These are phyloP conservation scores for Botrytis galanthina DNA, from an alignment of 2,329 filamentous ascomycete species.

Conservation along the genomic window DNA sequence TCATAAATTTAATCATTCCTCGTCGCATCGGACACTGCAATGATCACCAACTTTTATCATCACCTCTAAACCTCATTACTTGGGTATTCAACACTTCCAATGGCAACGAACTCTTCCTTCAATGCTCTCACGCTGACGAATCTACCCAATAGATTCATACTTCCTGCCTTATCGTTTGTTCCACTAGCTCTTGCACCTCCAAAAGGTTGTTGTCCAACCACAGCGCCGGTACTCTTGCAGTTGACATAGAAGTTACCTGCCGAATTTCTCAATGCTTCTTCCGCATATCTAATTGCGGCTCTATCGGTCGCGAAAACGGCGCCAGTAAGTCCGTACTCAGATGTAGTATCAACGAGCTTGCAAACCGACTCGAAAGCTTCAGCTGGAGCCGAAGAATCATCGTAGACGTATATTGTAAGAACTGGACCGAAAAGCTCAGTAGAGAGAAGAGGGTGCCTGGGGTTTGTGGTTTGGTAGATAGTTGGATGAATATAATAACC, in stretches of 20 bases:
- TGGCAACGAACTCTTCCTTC: slow-evolving; percentile 72
- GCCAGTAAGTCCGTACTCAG: slow-evolving; percentile 75
- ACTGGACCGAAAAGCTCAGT: slow-evolving; percentile 82
- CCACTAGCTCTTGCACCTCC: slow-evolving; percentile 66
- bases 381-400: slow-evolving; percentile 55
- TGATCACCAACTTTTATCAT: background rate
- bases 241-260: slow-evolving; percentile 86
- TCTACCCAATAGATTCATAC: slow-evolving; percentile 58
- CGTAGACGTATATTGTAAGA: slow-evolving; percentile 72
- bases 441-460: slow-evolving; percentile 69
- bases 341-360: slow-evolving; percentile 65
- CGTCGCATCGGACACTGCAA: background rate
- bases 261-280: slow-evolving; percentile 67
- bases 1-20: background rate
- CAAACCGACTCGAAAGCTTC: slow-evolving; percentile 58
- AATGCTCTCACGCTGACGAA: slow-evolving; percentile 67
- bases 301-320: slow-evolving; percentile 72
- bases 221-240: slow-evolving; percentile 73
- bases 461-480: slow-evolving; percentile 72
- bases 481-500: slow-evolving; percentile 85
- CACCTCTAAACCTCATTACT: slow-evolving; percentile 57
- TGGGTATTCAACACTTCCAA: slow-evolving; percentile 63
- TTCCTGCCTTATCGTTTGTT: slow-evolving; percentile 72
- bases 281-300: slow-evolving; percentile 62
- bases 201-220: slow-evolving; percentile 72